Conservation (phyloP, 2,329 filamentous ascomycete genomes). For the Monosporascus sp. region DNA sequence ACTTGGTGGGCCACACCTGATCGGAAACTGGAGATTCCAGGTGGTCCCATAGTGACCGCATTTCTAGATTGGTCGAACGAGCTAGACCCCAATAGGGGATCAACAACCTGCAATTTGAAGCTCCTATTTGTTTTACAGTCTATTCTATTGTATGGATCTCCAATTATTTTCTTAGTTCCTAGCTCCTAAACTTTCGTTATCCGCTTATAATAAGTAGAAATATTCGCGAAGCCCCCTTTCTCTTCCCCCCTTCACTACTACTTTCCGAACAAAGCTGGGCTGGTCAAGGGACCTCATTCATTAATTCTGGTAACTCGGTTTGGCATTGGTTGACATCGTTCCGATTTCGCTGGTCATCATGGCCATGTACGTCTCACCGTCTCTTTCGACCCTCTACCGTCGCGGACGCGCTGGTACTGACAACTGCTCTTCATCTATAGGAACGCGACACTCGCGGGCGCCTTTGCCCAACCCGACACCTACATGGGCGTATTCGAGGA, state of each 20-base stretch:
- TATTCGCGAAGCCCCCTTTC: background rate
- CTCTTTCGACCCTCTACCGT: background rate
- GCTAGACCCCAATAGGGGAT: background rate
- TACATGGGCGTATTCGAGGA: constrained; percentile 57
- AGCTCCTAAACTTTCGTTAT: background rate
- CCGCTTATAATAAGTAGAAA: background rate
- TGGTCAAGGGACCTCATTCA: background rate
- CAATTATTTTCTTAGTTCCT: background rate
- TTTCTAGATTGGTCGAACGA: constrained; percentile 22
- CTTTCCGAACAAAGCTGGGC: background rate
- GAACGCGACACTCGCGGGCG: constrained; percentile 43
- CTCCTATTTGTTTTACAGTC: background rate
- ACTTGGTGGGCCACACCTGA: background rate
- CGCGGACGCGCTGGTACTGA: constrained; percentile 1
- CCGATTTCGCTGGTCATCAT: constrained; percentile 10
- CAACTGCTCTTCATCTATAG: constrained; percentile 25
- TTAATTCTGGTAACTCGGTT: background rate
- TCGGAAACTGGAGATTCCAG: constrained; percentile 16
- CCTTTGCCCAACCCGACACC: constrained; percentile 42
- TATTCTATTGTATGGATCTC: background rate
- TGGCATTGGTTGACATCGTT: background rate
- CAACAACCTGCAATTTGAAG: background rate
- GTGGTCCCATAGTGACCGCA: constrained; percentile 26
- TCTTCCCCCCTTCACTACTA: background rate
- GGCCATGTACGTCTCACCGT: constrained; percentile 21